A percentile compares a stretch with the other conserved stretches of the same genome.
These are phyloP conservation scores for Neurospora sublineolata DNA, from an alignment of 495 filamentous ascomycete genomes.

Conservation along the genomic window DNA sequence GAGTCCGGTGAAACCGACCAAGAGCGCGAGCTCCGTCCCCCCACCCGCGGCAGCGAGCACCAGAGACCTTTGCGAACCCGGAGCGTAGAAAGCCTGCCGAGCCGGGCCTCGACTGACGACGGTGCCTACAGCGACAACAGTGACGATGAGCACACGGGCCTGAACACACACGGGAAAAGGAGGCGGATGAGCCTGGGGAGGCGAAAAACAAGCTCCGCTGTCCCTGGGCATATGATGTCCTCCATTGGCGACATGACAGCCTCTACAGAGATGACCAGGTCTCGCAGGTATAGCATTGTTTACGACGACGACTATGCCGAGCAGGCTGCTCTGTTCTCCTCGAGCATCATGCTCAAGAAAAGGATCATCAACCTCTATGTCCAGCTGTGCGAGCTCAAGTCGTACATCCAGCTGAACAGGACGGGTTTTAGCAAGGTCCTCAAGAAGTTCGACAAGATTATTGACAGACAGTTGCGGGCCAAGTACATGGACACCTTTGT, in stretches of 20 bases:
- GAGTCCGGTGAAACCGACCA: constrained; percentile 46
- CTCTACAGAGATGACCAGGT: constrained; percentile 38
- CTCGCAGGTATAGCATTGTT: constrained; percentile 44
- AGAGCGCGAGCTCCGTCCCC: constrained; percentile 25
- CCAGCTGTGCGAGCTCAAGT: constrained; percentile 88
- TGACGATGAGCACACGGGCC: constrained; percentile 46
- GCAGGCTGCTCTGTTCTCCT: constrained; percentile 62
- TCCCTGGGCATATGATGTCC: constrained; percentile 26
- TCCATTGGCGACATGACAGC: constrained; percentile 43
- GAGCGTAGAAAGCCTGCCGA: constrained; percentile 25
- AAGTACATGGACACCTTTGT: constrained; percentile 67
- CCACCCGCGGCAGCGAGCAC: constrained; percentile 19
- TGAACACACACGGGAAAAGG: constrained; percentile 31
- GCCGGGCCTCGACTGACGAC: constrained; percentile 36
- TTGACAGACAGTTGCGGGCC: constrained; percentile 64
- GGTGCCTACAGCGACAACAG: constrained; percentile 54
- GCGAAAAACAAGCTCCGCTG: constrained; percentile 17
- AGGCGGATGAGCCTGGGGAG: constrained; percentile 21
- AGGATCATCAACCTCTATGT: constrained; percentile 79
- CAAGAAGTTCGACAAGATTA: constrained; percentile 98
- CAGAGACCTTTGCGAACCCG: constrained; percentile 7
- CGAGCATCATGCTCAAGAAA: constrained; percentile 82
- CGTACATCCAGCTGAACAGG: constrained; percentile 89
- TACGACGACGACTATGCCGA: constrained; percentile 72
- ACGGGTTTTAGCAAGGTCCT: constrained; percentile 92